phyloP scores from a whole-genome alignment of 163 green algal genomes.

The Scenedesmus sp. region DNA sequence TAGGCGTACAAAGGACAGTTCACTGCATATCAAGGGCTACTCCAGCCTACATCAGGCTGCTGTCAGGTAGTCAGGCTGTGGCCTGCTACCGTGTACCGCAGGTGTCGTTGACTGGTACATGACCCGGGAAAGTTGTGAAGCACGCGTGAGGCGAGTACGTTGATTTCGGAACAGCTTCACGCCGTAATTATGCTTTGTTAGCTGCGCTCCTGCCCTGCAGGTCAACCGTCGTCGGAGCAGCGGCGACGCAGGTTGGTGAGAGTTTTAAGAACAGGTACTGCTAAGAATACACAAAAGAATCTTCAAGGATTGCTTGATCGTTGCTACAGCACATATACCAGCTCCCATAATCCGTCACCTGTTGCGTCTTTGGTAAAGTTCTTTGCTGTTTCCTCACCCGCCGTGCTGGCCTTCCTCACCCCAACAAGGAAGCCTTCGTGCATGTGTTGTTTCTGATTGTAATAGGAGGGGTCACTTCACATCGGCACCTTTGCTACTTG shows the following conservation, averaged over 20 bases:
- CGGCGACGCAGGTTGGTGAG: not conserved
- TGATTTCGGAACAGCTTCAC: not conserved
- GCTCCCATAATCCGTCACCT: not conserved
- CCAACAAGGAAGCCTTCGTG: not conserved
- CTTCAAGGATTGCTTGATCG: not conserved
- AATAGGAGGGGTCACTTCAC: not conserved
- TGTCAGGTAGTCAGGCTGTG: no score
- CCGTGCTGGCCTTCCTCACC: not conserved
- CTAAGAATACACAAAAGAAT: not conserved
- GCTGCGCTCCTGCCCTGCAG: not conserved
- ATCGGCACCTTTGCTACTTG: not conserved
- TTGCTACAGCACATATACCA: not conserved
- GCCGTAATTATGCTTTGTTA: not conserved
- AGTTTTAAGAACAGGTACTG: not conserved
- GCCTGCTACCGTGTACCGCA: no score
- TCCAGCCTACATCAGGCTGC: no score
- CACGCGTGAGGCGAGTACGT: not conserved
- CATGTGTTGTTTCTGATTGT: not conserved
- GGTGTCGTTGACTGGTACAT: not conserved
- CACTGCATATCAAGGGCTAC: no score
- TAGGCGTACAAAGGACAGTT: no score
- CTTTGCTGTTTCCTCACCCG: not conserved
- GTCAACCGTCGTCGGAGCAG: not conserved
- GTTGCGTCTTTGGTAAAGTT: slow-evolving; percentile 4
- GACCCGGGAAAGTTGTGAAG: not conserved